These are phyloP conservation scores for Penstemon eatonii DNA, from an alignment of 257 asterid genomes.

Conservation along the genomic window DNA sequence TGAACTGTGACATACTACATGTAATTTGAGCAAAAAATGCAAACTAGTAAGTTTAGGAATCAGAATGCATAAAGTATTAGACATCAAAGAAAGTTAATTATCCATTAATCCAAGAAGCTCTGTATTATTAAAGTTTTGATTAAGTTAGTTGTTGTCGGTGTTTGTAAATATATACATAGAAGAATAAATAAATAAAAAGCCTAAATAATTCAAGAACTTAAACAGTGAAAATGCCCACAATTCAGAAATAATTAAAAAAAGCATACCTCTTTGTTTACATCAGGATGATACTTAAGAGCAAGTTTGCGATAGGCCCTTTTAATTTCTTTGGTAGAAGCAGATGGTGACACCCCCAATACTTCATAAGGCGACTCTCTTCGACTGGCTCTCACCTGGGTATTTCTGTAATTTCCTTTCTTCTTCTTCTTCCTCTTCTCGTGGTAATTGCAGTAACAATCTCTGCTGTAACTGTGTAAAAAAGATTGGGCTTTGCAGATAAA, in stretches of 20 bases:
- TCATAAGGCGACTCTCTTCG: conserved; percentile 72
- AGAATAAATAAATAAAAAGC: no score
- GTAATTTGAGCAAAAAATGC: neutral
- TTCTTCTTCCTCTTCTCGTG: conserved; percentile 26
- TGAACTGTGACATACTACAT: conserved; percentile 1
- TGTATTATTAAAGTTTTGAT: neutral
- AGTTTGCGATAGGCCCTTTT: conserved; percentile 88
- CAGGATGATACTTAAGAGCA: conserved; percentile 92
- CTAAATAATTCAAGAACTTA: neutral
- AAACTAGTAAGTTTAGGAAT: neutral
- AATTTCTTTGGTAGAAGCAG: conserved; percentile 72
- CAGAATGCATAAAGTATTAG: neutral
- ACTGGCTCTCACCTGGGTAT: conserved; percentile 49
- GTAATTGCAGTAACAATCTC: conserved; percentile 13
- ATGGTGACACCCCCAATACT: conserved; percentile 79
- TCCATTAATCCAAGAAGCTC: neutral
- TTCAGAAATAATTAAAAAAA: neutral
- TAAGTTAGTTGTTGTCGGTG: no score
- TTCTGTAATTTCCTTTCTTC: conserved; percentile 36
- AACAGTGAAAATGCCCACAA: neutral
- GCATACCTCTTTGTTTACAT: conserved; percentile 84
- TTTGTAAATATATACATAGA: no score
- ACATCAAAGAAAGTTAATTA: neutral
- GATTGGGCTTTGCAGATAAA: conserved; percentile 21
- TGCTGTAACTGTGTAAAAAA: conserved; percentile 31